Base-by-base conservation (phyloP, 352 stramenopile species). In the Globisporangium cystogenes region DNA sequence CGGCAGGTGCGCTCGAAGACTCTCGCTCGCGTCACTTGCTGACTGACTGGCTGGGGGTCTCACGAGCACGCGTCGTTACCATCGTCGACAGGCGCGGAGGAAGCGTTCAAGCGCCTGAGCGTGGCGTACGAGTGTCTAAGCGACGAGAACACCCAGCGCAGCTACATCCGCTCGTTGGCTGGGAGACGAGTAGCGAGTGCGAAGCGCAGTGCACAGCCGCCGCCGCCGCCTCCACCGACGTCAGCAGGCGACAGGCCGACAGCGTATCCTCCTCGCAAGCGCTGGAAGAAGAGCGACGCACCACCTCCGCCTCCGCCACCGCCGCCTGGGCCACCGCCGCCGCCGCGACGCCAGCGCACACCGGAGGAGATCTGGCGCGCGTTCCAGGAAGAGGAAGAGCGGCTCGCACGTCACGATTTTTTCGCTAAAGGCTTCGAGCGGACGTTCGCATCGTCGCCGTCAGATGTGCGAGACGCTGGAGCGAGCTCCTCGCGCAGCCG, bases 41-140 rank as follows among this genome's bases (percentile, higher is more conserved):
- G 20, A 36, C 27, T 40, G 26, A 37, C 0, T 41, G 6, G 2
- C 29, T 35, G 33, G 18, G 33, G 18, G 33, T 18, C 33, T 39
- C 14, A 39, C 33, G 14, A 39, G 12, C n/a, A n/a, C 14, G 33
- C 33, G 11, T 36, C 31, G 5, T 36, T 23, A 26, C 2, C 21
- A 29, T 36, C 18, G 18, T 16, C 20, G 16, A 29, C 57, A 93
- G 82, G 65, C 40, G 82, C 82, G 0, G 82, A 85, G 33, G 72
- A 79, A 12, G 80, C 80, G 5, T 93, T 93, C 66, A 89, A 90
- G 64, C 78, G 78, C 7, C 53, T 93, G 29, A 86, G 78, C 46
- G 64, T 79, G 31, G 80, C 82, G 3, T 93, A 93, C 56, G 80
- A 91, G 41, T 90, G 82, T 61, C 64, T 93, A 3, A 57, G 67